Conservation (phyloP, 1,284 basidiomycete genomes). For the Rhodotorula sp. region DNA sequence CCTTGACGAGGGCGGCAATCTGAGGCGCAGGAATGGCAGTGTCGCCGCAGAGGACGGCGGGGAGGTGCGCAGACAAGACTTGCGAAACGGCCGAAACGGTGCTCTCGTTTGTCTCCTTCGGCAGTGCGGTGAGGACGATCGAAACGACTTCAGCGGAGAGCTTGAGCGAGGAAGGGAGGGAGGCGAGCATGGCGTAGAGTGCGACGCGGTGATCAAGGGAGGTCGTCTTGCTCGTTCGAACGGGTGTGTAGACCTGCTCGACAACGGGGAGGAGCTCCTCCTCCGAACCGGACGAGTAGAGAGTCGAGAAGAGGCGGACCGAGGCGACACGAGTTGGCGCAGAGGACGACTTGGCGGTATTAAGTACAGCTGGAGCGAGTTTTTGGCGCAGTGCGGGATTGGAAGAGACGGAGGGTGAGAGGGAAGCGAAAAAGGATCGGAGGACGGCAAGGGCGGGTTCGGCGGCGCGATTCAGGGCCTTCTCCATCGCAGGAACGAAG, state of each 20-base stretch:
- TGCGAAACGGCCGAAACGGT: conserved; percentile 60
- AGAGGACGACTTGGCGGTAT: conserved; percentile 75
- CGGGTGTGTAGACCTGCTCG: conserved; percentile 67
- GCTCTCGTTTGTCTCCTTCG: conserved; percentile 72
- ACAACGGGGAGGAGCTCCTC: conserved; percentile 52
- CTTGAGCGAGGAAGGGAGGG: conserved; percentile 54
- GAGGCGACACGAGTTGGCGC: conserved; percentile 62
- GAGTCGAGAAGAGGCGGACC: conserved; percentile 60
- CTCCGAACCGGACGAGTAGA: conserved; percentile 13
- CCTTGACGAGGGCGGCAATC: conserved; percentile 44
- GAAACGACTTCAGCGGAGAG: conserved; percentile 53
- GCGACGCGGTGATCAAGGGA: conserved; percentile 81
- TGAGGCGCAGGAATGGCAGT: conserved; percentile 17
- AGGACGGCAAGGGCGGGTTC: conserved; percentile 64
- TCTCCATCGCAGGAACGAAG: conserved; percentile 68
- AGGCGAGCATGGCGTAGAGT: conserved; percentile 71
- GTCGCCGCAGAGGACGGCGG: conserved; percentile 21
- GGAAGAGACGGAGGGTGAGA: conserved; percentile 59
- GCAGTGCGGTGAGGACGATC: conserved; percentile 60
- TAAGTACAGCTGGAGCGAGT: conserved; percentile 65
- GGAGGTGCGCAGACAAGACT: conserved; percentile 62
- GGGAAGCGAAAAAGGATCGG: conserved; percentile 34
- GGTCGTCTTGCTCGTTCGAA: conserved; percentile 76
- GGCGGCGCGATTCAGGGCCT: conserved; percentile 60
- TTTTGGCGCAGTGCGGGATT: conserved; percentile 59